A percentile compares a stretch with the other conserved stretches of the same genome.
phyloP scores from a whole-genome alignment of 1,284 basidiomycete genomes.

The Tilletia indica region DNA sequence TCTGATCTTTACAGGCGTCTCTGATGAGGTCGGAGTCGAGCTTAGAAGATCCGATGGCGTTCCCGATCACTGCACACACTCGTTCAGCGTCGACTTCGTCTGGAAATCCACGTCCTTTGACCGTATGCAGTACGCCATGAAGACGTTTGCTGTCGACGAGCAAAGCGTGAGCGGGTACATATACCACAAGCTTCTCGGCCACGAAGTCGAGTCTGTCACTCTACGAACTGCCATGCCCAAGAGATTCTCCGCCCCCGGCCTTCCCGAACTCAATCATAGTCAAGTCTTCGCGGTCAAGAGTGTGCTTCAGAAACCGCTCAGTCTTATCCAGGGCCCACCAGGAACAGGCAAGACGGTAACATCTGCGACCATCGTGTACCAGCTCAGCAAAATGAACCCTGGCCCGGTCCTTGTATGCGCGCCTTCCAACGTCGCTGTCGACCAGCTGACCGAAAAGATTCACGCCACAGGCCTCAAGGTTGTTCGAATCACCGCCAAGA shows the following conservation, averaged over 20 bases:
- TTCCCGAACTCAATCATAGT: constrained; percentile 91
- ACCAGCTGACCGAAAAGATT: constrained; percentile 98
- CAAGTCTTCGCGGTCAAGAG: constrained; percentile 99
- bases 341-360: constrained; percentile 99
- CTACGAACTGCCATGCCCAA: constrained; percentile 86
- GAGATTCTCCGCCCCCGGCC: constrained; percentile 88
- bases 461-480: constrained; percentile 95
- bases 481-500: constrained; percentile 94
- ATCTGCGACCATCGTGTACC: constrained; percentile 98
- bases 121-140: constrained; percentile 98
- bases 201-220: constrained; percentile 86
- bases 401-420: constrained; percentile 98
- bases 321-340: constrained; percentile 89
- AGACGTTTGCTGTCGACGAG: constrained; percentile 97
- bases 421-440: constrained; percentile 98
- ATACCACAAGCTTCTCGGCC: constrained; percentile 95
- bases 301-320: constrained; percentile 96
- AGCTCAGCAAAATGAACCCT: constrained; percentile 98
- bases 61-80: constrained; percentile 87
- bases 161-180: constrained; percentile 99
- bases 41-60: constrained; percentile 87
- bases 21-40: constrained; percentile 95
- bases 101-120: constrained; percentile 99
- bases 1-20: constrained; percentile 69
- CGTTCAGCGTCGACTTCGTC: constrained; percentile 94